Base-by-base conservation (phyloP, 108 stramenopile genomes). In the Pseudonitzschia multistriata region DNA sequence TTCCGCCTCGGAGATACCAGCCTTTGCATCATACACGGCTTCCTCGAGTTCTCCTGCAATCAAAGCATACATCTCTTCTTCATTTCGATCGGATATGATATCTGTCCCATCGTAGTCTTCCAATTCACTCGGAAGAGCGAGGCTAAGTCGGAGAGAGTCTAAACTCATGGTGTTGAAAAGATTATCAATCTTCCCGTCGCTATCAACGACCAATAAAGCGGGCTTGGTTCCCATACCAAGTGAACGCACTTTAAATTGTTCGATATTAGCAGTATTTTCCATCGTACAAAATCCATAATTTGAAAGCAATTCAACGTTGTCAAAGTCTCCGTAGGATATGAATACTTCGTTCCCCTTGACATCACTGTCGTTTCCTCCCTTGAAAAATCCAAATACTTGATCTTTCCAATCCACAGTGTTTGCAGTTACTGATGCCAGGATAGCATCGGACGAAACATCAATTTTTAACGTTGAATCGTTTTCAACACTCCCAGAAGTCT, bases 201-300 rank as follows among this genome's bases (percentile, higher is more conserved):
- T 62, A 49, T 75, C 76, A 8, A 89, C 74, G 34, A 78, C 77
- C 4, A 85, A 57, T 13, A 67, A 31, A 42, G 86, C 63, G 48
- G 88, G 78, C 40, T 40, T 56, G 30, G 72, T 77, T 13, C 85
- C 73, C 76, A 90, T 71, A 35, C 40, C 63, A 3, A 64, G 37
- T 10, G 63, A 64, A 36, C 75, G 74, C 24, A 90, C 79, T 66
- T 69, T 49, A 47, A 90, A 63, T 14, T 66, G 71, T 74, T 90
- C 89, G 21, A 73, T 65, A 60, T 90, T 90, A 70, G 64, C 72
- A 29, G 78, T 67, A 66, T 90, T 90, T 37, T 69, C 67, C 2
- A n/a, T 61, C 35, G 59, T 50, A 15, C 86, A 82, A 69, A 92
- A 92, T 22, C 90, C 90, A 74, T 92, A 92, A 62, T 89, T 81